A percentile compares a stretch with the other conserved stretches of the same genome.
Conservation (phyloP, 768 basidiomycete species). For the Serendipita vermifera region DNA sequence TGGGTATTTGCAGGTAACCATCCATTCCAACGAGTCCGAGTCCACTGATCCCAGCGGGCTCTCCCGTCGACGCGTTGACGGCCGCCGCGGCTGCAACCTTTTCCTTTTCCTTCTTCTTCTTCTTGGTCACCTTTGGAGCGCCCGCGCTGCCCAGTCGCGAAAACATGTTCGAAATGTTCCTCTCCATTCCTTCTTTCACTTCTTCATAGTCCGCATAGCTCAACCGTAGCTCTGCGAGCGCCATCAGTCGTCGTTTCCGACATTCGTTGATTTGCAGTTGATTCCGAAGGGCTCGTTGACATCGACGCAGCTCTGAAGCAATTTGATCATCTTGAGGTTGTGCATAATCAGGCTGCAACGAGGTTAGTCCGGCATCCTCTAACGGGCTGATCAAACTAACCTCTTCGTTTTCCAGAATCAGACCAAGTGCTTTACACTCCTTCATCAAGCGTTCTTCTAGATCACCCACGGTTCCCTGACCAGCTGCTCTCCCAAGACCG, state of each 20-base stretch:
- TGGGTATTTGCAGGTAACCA: conserved; percentile 45
- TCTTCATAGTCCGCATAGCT: conserved; percentile 88
- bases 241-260: conserved; percentile 56
- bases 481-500: conserved; percentile 21
- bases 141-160: conserved; percentile 73
- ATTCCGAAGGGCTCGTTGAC: conserved; percentile 64
- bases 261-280: conserved; percentile 76
- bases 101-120: conserved; percentile 56
- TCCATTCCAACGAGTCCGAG: conserved; percentile 43
- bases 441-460: conserved; percentile 38
- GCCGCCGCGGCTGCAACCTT: conserved; percentile 21
- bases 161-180: conserved; percentile 62
- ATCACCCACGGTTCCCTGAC: conserved; percentile 66
- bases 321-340: conserved; percentile 87
- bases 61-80: conserved; percentile 22
- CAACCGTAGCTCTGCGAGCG: conserved; percentile 72
- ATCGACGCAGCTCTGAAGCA: conserved; percentile 75
- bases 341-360: conserved; percentile 52
- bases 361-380: background rate
- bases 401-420: conserved; percentile 27
- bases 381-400: conserved; percentile 14
- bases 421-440: conserved; percentile 27
- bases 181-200: conserved; percentile 73
- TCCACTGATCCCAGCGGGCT: conserved; percentile 20
- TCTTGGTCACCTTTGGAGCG: conserved; percentile 50